These are phyloP conservation scores for Penicillium diatomitis DNA, from an alignment of 495 filamentous ascomycete genomes.

Conservation along the genomic window DNA sequence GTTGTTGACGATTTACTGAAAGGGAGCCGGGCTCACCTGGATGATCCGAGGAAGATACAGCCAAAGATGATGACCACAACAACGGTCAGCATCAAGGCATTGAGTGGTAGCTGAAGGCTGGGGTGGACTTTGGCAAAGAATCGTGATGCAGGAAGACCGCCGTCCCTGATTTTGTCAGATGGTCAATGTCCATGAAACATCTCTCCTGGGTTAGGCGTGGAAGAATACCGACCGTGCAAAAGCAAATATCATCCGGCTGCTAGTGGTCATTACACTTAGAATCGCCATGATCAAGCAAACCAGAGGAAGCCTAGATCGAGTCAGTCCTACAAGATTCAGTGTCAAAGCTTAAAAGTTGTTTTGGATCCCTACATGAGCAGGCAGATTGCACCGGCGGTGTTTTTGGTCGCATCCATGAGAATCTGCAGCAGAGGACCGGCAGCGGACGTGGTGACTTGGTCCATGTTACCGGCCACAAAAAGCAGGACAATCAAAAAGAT, in stretches of 20 bases:
- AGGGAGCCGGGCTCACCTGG: constrained; percentile 21
- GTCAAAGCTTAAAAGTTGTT: background rate
- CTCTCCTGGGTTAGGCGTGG: background rate
- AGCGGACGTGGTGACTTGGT: constrained; percentile 45
- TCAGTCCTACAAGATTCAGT: too few species aligned
- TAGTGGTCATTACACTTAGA: constrained; percentile 62
- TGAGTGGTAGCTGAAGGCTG: constrained; percentile 53
- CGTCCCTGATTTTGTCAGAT: constrained; percentile 37
- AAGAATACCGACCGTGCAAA: constrained; percentile 41
- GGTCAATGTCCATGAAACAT: too few species aligned
- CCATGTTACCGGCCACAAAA: constrained; percentile 48
- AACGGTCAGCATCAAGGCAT: constrained; percentile 54
- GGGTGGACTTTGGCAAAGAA: constrained; percentile 55
- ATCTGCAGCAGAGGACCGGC: constrained; percentile 61
- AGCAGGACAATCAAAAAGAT: constrained; percentile 55
- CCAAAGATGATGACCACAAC: constrained; percentile 58
- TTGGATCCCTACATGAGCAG: constrained; percentile 44
- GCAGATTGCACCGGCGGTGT: constrained; percentile 51
- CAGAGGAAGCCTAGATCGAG: constrained; percentile 31
- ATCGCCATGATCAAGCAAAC: constrained; percentile 60
- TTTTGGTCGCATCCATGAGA: constrained; percentile 56
- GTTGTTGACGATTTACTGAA: too few species aligned
- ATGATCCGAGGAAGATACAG: constrained; percentile 62
- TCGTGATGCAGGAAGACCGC: constrained; percentile 55
- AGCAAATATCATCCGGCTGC: constrained; percentile 64